A percentile compares a stretch with the other conserved stretches of the same genome.
These are phyloP conservation scores for Coniochaeta hoffmannii DNA, from an alignment of 2,329 filamentous ascomycete genomes.

Conservation along the genomic window DNA sequence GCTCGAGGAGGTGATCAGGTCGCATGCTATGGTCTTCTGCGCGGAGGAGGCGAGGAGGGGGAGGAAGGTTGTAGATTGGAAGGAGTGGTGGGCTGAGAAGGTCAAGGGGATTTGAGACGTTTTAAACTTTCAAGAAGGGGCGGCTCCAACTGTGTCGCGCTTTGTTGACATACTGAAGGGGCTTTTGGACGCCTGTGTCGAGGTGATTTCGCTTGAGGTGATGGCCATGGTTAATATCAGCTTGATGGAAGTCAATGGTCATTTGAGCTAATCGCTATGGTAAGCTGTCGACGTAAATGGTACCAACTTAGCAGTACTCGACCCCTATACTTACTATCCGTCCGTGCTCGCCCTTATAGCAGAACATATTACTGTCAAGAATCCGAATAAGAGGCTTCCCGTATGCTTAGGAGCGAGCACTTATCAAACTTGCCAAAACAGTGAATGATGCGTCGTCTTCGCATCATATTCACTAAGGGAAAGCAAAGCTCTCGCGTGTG, in stretches of 20 bases:
- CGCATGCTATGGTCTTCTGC: slow-evolving; percentile 89
- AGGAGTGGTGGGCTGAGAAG: slow-evolving; percentile 63
- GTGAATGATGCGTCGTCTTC: too few species aligned
- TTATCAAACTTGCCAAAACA: too few species aligned
- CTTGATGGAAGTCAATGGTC: too few species aligned
- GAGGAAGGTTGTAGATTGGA: slow-evolving; percentile 67
- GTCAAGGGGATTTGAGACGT: slow-evolving; percentile 24
- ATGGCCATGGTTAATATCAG: not conserved
- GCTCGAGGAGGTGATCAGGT: slow-evolving; percentile 78
- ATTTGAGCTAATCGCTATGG: too few species aligned
- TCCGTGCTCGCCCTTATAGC: too few species aligned
- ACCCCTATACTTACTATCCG: too few species aligned
- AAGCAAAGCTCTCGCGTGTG: not conserved
- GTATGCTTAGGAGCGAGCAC: too few species aligned
- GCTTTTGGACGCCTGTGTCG: not conserved
- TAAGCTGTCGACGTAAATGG: too few species aligned
- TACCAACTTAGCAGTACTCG: too few species aligned
- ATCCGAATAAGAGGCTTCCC: too few species aligned
- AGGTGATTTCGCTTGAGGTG: not conserved
- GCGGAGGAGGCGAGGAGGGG: slow-evolving; percentile 76
- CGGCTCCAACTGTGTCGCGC: not conserved
- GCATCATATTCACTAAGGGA: too few species aligned
- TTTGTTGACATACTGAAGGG: not conserved
- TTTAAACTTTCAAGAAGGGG: not conserved
- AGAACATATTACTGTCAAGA: too few species aligned